phyloP scores from a whole-genome alignment of 108 stramenopile genomes.

The Nannochloropsis gaditana region DNA sequence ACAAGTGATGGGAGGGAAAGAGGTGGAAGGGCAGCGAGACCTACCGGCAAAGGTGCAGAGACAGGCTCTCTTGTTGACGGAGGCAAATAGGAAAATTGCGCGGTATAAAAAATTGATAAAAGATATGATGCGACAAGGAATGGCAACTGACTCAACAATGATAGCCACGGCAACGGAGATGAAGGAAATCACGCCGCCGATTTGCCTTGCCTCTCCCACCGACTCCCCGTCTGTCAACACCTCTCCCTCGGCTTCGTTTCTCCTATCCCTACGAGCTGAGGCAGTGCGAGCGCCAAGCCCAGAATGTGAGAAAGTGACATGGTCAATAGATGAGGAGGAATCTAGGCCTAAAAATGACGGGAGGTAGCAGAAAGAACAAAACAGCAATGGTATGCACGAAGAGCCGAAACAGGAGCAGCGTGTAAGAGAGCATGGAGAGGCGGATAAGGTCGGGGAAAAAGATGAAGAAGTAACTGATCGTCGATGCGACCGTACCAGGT shows the following conservation, averaged over 20 bases:
- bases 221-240: too few relatives aligned
- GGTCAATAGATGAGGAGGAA: neutral
- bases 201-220: too few relatives aligned
- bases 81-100: neutral
- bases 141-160: neutral
- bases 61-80: neutral
- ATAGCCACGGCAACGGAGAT: neutral
- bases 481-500: too few relatives aligned
- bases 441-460: neutral
- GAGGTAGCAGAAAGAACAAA: neutral
- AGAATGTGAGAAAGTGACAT: too few relatives aligned
- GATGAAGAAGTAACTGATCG: neutral
- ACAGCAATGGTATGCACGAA: neutral
- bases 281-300: too few relatives aligned
- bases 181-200: too few relatives aligned
- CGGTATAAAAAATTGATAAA: neutral
- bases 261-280: too few relatives aligned
- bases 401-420: neutral
- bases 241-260: too few relatives aligned
- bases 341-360: neutral
- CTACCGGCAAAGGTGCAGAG: neutral
- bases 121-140: neutral
- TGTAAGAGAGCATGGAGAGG: neutral
- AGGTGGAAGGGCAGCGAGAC: neutral
- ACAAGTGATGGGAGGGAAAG: neutral